Base-by-base conservation (phyloP, 331 rosid species). In the Stylosanthes scabra region DNA sequence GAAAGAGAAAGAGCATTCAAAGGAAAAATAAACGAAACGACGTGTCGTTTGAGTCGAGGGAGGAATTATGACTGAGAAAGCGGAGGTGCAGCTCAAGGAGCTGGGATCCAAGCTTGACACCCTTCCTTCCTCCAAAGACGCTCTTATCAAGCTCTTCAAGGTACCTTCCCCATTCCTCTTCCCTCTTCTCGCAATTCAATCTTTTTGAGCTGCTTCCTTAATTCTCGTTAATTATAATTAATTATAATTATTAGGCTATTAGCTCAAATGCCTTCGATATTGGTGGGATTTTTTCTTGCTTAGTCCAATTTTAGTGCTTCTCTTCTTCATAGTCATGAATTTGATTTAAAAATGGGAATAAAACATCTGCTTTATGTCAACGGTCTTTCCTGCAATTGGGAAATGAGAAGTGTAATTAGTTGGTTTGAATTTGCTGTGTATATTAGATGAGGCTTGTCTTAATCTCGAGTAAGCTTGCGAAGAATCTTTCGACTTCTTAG, bases 31-130 rank as follows among this genome's bases (percentile, higher is more conserved):
- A 34, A 34, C 39, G 39, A 34, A 70, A 83, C 85, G 41, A 63
- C 76, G 39, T 70, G 58, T 52, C 84, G 74, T 81, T 27, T 70
- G 55, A 34, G 66, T 50, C 68, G 42, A 27, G 10, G 12, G 13
- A 11, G 13, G 42, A 52, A 59, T 59, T 54, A 92, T 95, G 99
- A 80, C 92, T 34, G 80, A 78, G 60, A 88, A 87, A 81, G 83
- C 83, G 64, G 87, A 88, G 77, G 89, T 73, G 63, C 99, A 74
- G 82, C 98, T 95, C 59, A 87, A 78, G 90, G 99, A 95, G 81
- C 68, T 95, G 90, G 99, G 99, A 92, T 95, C 98, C 83, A 95
- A 86, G 91, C 88, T 95, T 51, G 84, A 86, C 9, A 62, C 81
- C 10, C 87, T 74, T 83, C 98, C 90, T 11, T 58, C 97, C 14